A percentile compares a stretch with the other conserved stretches of the same genome.
Conservation (phyloP, 1,139 yeast genomes). For the Lodderomyces beijingensis region DNA sequence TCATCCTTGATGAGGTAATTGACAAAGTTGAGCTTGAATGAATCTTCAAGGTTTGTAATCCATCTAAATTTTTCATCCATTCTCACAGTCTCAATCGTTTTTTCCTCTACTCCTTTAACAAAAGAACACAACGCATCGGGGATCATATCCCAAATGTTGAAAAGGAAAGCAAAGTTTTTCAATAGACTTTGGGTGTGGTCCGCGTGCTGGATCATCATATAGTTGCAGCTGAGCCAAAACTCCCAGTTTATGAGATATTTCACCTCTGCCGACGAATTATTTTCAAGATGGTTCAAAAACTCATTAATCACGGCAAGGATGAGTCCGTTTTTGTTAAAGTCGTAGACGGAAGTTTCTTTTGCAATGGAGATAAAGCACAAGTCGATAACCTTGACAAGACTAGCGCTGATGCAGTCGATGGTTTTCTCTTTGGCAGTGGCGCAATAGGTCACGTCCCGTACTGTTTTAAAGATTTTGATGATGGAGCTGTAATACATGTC, state of each 20-base stretch:
- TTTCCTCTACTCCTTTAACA: slow-evolving; percentile 1
- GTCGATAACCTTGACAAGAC: slow-evolving; percentile 23
- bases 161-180: slow-evolving; percentile 61
- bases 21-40: slow-evolving; percentile 44
- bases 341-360: slow-evolving; percentile 39
- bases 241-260: slow-evolving; percentile 53
- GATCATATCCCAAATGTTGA: slow-evolving; percentile 71
- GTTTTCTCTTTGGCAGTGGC: slow-evolving; percentile 9
- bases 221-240: slow-evolving; percentile 66
- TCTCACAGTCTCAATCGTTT: slow-evolving; percentile 1
- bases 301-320: slow-evolving; percentile 44
- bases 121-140: slow-evolving; percentile 34
- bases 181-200: slow-evolving; percentile 61
- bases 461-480: slow-evolving; percentile 39
- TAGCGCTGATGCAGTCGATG: slow-evolving; percentile 14
- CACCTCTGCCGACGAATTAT: slow-evolving; percentile 13
- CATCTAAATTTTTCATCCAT: too few species aligned
- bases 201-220: slow-evolving; percentile 53
- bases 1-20: slow-evolving; percentile 50
- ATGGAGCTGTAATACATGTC: slow-evolving; percentile 36
- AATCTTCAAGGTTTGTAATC: slow-evolving; percentile 32
- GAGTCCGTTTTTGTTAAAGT: slow-evolving; percentile 40
- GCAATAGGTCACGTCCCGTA: slow-evolving; percentile 42
- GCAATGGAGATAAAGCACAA: slow-evolving; percentile 35
- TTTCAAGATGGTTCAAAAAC: slow-evolving; percentile 37